phyloP scores from a whole-genome alignment of 257 asterid genomes.

The Plantago ovata region DNA sequence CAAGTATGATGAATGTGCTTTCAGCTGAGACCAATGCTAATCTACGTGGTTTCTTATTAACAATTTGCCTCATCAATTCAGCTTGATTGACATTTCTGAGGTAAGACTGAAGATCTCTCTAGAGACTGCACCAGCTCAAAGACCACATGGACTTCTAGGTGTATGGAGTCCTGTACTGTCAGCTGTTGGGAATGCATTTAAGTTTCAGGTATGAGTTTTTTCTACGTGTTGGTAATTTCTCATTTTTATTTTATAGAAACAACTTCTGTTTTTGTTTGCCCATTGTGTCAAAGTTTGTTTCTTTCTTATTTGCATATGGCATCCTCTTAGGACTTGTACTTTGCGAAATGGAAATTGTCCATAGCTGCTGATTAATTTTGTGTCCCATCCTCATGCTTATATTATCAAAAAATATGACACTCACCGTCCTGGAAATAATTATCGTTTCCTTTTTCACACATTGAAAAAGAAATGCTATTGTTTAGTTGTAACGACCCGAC shows the following conservation, averaged over 20 bases:
- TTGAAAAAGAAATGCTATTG: too few species aligned
- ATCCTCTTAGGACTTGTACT: neutral
- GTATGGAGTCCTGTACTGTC: conserved; percentile 97
- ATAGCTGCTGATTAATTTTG: neutral
- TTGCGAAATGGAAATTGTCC: neutral
- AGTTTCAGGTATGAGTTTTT: conserved; percentile 61
- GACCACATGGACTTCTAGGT: conserved; percentile 93
- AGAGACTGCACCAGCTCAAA: conserved; percentile 88
- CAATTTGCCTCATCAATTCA: conserved; percentile 30
- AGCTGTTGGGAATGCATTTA: conserved; percentile 95
- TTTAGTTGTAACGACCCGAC: too few species aligned
- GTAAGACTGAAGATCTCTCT: conserved; percentile 78
- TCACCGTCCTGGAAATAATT: neutral
- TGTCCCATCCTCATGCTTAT: too few species aligned
- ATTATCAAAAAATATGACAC: neutral
- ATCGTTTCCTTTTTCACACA: too few species aligned
- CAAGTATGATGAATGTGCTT: too few species aligned
- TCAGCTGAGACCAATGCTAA: too few species aligned
- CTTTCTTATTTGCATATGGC: conserved; percentile 10
- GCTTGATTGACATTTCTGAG: conserved; percentile 94
- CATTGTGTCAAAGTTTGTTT: conserved; percentile 16
- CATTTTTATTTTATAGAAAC: neutral
- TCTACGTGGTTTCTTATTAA: conserved; percentile 3
- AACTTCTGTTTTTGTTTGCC: neutral
- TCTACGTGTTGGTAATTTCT: conserved; percentile 12